phyloP scores from a whole-genome alignment of 306 rosid species.

The Begonia fuchsioides region DNA sequence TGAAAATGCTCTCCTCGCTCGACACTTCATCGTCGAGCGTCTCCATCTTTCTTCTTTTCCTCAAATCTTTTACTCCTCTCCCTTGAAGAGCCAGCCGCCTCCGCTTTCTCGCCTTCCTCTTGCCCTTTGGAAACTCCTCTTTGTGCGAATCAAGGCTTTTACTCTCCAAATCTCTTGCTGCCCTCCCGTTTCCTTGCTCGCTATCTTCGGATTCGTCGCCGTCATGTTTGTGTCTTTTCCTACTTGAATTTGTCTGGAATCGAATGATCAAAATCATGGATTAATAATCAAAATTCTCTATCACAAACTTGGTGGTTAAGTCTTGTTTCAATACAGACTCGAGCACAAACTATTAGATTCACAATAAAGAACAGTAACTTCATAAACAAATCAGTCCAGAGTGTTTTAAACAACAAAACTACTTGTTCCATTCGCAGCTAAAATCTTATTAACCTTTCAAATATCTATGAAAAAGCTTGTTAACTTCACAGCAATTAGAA shows the following conservation, averaged over 20 bases:
- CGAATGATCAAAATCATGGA: conserved; percentile 12
- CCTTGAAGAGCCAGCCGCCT: conserved; percentile 90
- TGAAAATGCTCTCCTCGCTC: conserved; percentile 63
- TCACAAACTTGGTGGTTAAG: neutral
- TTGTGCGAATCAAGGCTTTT: conserved; percentile 65
- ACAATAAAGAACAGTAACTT: too few relatives aligned
- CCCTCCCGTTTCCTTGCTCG: conserved; percentile 44
- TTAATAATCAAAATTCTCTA: neutral
- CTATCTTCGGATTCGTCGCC: conserved; percentile 81
- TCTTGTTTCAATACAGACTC: too few relatives aligned
- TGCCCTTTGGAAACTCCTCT: conserved; percentile 90
- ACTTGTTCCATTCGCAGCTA: neutral
- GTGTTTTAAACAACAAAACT: too few relatives aligned
- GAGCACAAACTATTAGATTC: too few relatives aligned
- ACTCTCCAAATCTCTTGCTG: conserved; percentile 40
- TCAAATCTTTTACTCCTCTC: conserved; percentile 63
- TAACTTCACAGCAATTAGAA: too few relatives aligned
- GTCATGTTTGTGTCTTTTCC: conserved; percentile 74
- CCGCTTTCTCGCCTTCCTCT: conserved; percentile 85
- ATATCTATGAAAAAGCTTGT: too few relatives aligned
- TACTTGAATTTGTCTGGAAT: conserved; percentile 72
- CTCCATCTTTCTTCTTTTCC: conserved; percentile 52
- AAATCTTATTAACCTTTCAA: too few relatives aligned
- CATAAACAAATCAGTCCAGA: too few relatives aligned
- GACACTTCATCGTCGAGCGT: conserved; percentile 45